Conservation (phyloP, 495 filamentous ascomycete species). For the Aspergillus nidulans region DNA sequence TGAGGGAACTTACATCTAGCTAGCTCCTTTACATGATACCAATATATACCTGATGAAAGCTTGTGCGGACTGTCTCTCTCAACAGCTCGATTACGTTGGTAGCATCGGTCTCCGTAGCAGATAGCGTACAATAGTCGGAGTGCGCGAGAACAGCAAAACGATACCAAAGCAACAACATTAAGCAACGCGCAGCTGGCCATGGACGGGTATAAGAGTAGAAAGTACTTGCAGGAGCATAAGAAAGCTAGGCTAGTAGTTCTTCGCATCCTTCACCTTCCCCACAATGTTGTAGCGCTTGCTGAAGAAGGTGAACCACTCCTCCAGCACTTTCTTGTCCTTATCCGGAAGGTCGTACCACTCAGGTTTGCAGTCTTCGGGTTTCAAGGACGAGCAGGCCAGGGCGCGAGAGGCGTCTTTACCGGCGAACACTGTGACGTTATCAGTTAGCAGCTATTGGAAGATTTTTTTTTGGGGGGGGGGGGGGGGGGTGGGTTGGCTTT, state of each 20-base stretch:
- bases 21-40: not conserved
- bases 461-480: not conserved
- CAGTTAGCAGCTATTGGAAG: not conserved
- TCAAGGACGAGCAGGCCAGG: slow-evolving; percentile 78
- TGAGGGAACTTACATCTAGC: not conserved
- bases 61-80: not conserved
- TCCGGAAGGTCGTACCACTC: slow-evolving; percentile 83
- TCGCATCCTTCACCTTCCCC: slow-evolving; percentile 61
- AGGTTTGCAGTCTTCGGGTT: slow-evolving; percentile 74
- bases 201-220: slow-evolving; percentile 5
- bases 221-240: not conserved
- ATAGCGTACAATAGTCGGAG: slow-evolving; percentile 3
- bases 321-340: slow-evolving; percentile 78
- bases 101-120: not conserved
- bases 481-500: too few species aligned
- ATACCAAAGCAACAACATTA: not conserved
- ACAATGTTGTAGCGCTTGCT: slow-evolving; percentile 93
- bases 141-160: not conserved
- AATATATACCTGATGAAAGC: not conserved
- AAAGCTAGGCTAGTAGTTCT: slow-evolving; percentile 19
- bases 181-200: not conserved
- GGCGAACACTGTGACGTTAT: slow-evolving; percentile 66
- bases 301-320: slow-evolving; percentile 95
- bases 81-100: not conserved
- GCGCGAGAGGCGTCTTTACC: slow-evolving; percentile 93